These are phyloP conservation scores for Magnaporthiopsis rhizophila DNA, from an alignment of 2,329 filamentous ascomycete genomes.

Conservation along the genomic window DNA sequence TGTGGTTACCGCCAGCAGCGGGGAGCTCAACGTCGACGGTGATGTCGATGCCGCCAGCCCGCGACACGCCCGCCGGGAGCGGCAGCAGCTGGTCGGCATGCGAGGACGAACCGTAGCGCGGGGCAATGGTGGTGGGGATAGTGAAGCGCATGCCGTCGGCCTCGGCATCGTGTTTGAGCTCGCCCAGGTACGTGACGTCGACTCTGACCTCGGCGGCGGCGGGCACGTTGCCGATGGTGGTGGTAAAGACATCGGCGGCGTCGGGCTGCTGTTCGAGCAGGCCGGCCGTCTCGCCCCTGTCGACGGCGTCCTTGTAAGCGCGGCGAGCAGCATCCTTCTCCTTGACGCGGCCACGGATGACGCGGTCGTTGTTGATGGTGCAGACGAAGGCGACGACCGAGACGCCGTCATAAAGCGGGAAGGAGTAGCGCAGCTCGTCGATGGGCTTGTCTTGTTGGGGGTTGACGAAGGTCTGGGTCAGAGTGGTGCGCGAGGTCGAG, in stretches of 20 bases:
- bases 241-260: conserved; percentile 59
- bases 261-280: conserved; percentile 54
- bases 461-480: conserved; percentile 55
- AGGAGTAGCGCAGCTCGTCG: conserved; percentile 54
- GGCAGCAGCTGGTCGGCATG: conserved; percentile 29
- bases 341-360: conserved; percentile 58
- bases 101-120: conserved; percentile 46
- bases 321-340: conserved; percentile 53
- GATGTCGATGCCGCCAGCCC: conserved; percentile 39
- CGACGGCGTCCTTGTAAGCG: conserved; percentile 51
- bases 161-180: conserved; percentile 64
- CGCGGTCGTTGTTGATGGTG: conserved; percentile 48
- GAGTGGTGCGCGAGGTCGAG: conserved; percentile 37
- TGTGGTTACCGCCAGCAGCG: conserved; percentile 34
- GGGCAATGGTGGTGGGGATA: conserved; percentile 59
- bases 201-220: conserved; percentile 46
- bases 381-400: conserved; percentile 62
- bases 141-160: conserved; percentile 61
- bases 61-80: conserved; percentile 9
- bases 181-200: conserved; percentile 56
- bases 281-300: conserved; percentile 52
- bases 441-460: conserved; percentile 32
- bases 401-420: conserved; percentile 66
- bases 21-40: conserved; percentile 53
- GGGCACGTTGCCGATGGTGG: conserved; percentile 60